phyloP scores from a whole-genome alignment of 805 yeast species.

The Jamesozyma hellenica region DNA sequence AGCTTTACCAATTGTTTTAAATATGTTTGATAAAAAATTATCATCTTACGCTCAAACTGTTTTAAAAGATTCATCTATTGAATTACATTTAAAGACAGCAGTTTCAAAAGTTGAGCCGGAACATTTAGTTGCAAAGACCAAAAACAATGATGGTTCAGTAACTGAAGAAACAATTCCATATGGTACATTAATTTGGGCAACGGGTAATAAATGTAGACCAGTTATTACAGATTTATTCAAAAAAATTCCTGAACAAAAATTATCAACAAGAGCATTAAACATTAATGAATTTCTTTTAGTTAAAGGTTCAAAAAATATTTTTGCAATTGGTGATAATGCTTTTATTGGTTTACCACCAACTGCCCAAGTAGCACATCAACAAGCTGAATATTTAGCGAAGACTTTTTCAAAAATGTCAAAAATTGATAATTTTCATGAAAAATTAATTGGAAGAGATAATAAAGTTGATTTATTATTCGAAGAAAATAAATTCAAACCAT shows the following conservation, averaged over 20 bases:
- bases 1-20: constrained; percentile 80
- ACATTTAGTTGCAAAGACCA: constrained; percentile 61
- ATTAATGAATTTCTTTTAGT: constrained; percentile 72
- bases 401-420: constrained; percentile 52
- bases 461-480: constrained; percentile 34
- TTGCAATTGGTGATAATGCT: constrained; percentile 90
- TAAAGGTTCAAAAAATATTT: constrained; percentile 73
- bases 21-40: constrained; percentile 37
- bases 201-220: constrained; percentile 85
- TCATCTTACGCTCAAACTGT: constrained; percentile 37
- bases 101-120: constrained; percentile 75
- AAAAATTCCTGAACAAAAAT: constrained; percentile 67
- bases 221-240: constrained; percentile 56
- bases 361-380: constrained; percentile 94
- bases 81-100: constrained; percentile 75
- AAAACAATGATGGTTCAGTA: constrained; percentile 60
- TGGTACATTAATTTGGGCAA: constrained; percentile 93
- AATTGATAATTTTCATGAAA: constrained; percentile 31
- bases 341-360: constrained; percentile 86
- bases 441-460: constrained; percentile 30
- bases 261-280: constrained; percentile 78
- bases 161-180: constrained; percentile 58
- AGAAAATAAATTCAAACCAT: constrained; percentile 48
- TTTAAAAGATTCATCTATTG: constrained; percentile 45
- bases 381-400: constrained; percentile 71